Evolutionary conservation across 495 filamentous ascomycete genomes (phyloP).

Genomic region (Rostrohypoxylon terebratum): DNA sequence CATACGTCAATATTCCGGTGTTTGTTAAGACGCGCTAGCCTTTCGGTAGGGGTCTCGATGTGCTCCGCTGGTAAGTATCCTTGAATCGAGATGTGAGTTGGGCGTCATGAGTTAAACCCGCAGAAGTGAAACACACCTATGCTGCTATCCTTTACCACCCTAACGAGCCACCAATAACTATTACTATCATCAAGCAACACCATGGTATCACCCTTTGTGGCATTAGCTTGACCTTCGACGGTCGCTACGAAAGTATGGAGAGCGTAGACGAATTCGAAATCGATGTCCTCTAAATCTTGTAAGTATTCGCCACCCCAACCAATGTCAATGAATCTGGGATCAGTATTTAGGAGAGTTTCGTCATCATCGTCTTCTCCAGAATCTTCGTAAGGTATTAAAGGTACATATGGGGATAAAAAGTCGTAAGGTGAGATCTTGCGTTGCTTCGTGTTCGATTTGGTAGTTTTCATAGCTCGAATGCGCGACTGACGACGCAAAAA

Average conservation of each 20-base stretch:
- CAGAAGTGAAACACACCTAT: constrained; percentile 73
- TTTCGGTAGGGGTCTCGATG: constrained; percentile 97
- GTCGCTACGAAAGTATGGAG: constrained; percentile 97
- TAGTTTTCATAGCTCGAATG: not conserved
- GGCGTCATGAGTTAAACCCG: constrained; percentile 7
- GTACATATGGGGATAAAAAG: constrained; percentile 36
- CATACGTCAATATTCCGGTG: constrained; percentile 97
- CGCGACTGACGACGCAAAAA: constrained; percentile 10
- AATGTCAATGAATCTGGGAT: constrained; percentile 71
- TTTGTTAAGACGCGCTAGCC: constrained; percentile 93
- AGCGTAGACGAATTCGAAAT: constrained; percentile 99
- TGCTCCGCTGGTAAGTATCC: constrained; percentile 98
- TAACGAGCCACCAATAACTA: constrained; percentile 99
- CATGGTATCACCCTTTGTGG: constrained; percentile 98
- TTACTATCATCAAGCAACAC: constrained; percentile 99
- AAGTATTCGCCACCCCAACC: constrained; percentile 83
- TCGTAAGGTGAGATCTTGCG: constrained; percentile 39
- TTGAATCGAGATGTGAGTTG: constrained; percentile 53
- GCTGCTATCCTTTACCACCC: constrained; percentile 95
- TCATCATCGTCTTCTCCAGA: constrained; percentile 57
- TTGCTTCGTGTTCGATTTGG: constrained; percentile 21
- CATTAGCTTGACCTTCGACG: constrained; percentile 98
- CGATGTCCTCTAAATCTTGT: constrained; percentile 92
- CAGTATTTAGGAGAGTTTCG: constrained; percentile 65
- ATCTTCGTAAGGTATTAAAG: constrained; percentile 51